Conservation (phyloP, 2,329 filamentous ascomycete genomes). For the Lachnellula arida region DNA sequence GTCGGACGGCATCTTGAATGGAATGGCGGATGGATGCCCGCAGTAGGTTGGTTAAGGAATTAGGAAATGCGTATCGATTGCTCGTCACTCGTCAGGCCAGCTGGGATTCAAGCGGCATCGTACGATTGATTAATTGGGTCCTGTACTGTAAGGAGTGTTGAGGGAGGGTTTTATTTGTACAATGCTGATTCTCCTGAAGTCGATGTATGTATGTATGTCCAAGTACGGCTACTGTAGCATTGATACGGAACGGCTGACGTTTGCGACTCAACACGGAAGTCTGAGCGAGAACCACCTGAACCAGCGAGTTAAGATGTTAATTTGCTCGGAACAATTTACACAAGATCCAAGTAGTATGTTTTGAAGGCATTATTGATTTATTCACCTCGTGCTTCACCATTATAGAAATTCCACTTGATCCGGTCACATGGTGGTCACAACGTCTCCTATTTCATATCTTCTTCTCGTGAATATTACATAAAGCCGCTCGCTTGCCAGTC, state of each 20-base stretch:
- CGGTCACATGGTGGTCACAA: slow-evolving; percentile 4
- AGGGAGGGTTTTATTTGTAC: slow-evolving; percentile 2
- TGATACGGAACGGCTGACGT: background rate
- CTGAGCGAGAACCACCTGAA: background rate
- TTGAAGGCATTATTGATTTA: no score
- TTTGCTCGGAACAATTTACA: no score
- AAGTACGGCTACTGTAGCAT: no score
- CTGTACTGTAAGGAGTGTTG: slow-evolving; percentile 15
- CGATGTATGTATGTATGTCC: no score
- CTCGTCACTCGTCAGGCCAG: slow-evolving; percentile 23
- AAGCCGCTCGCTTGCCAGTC: slow-evolving; percentile 6
- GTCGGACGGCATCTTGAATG: slow-evolving; percentile 35
- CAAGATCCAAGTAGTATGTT: no score
- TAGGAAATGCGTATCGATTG: background rate
- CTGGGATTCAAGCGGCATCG: slow-evolving; percentile 22
- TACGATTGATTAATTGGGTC: background rate
- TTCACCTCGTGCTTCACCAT: no score
- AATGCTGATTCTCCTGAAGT: slow-evolving; percentile 3
- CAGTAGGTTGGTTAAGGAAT: background rate
- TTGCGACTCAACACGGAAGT: background rate
- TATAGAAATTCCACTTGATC: no score
- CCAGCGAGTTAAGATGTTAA: background rate
- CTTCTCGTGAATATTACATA: slow-evolving; percentile 22
- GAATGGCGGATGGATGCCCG: slow-evolving; percentile 9
- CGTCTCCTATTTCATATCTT: slow-evolving; percentile 6